Evolutionary conservation across 176 grass and related monocot species (phyloP), one percentile per base, ranked within the genome.

Genomic region (Musa troglodytarum): DNA sequence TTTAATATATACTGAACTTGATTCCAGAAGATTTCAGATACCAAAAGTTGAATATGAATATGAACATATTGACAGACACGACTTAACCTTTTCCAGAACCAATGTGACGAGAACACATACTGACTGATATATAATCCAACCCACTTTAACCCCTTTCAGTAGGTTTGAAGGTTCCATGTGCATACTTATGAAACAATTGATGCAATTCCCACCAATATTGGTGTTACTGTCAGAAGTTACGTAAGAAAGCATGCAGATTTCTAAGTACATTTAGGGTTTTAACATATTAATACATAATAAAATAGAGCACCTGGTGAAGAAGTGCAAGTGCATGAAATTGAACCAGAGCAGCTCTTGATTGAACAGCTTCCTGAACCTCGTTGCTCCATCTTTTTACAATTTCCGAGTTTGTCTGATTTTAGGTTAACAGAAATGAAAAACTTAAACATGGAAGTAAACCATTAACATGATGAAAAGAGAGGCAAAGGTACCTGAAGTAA

Each of bases 371-470:
- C 80, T 99, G 96, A 77, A 99, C 96, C 83, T 99, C 96, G 83
- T 99, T 99, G 83, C 86, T 99, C 96, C 96, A 99, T 84, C 96
- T 94, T 82, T 94, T 99, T 71, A 99, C 91, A 80, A 99, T 89
- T 81, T 94, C 91, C 0, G 91, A 88, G 74, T 83, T 99, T 85
- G 96, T 95, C 96, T 99, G 73, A 17, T 63, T 58, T 52, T 49
- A 23, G 54, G 19, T 52, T 22, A 25, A 8, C 14, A 29, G 26
- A 51, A 28, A 13, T 85, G 74, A 53, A 83, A 69, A 34, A n/a
- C 9, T 22, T 13, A 13, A 11, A 51, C 11, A 50, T 51, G 43
- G 50, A 70, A 70, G 43, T 17, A 69, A 69, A 69, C 25, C 26
- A 34, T 20, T 5, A 10, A 13, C 34, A 69, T 69, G 43, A 69